A percentile compares a stretch with the other conserved stretches of the same genome.
phyloP scores from a whole-genome alignment of 495 filamentous ascomycete species.

The Thermothielavioides terrestris region DNA sequence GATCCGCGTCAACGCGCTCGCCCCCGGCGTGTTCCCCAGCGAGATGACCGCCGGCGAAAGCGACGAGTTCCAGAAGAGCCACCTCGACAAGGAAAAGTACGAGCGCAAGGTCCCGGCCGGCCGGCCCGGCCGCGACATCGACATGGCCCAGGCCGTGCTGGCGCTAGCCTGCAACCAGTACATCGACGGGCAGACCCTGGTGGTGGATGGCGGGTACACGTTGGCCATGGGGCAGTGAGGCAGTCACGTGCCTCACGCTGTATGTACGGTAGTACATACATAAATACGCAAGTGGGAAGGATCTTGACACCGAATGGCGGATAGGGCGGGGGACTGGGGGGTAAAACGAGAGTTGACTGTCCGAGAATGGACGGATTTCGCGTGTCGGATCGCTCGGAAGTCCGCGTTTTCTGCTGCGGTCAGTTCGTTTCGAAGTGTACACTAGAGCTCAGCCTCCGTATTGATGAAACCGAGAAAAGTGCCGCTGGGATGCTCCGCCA shows the following conservation, averaged over 20 bases:
- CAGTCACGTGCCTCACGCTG: not conserved
- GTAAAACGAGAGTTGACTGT: not conserved
- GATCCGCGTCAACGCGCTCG: conserved; percentile 63
- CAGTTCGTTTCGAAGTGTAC: too few species aligned
- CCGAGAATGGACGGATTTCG: not conserved
- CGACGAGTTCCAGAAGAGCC: conserved; percentile 55
- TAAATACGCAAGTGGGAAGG: too few species aligned
- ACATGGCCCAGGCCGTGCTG: conserved; percentile 63
- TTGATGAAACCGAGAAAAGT: too few species aligned
- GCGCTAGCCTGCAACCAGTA: conserved; percentile 61
- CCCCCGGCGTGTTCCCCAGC: conserved; percentile 66
- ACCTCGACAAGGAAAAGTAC: conserved; percentile 53
- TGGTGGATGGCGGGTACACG: conserved; percentile 54
- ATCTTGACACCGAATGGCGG: too few species aligned
- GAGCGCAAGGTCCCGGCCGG: conserved; percentile 48
- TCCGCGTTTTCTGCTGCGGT: not conserved
- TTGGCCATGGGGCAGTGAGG: conserved; percentile 15
- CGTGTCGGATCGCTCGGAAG: not conserved
- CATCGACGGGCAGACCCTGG: conserved; percentile 58
- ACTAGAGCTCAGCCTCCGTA: too few species aligned
- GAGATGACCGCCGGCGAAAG: conserved; percentile 55
- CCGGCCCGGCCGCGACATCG: conserved; percentile 60
- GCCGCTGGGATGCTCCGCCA: too few species aligned
- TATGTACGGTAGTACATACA: too few species aligned
- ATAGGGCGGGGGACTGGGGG: too few species aligned